Base-by-base conservation (phyloP, 306 rosid species). In the Trifolium fragiferum region DNA sequence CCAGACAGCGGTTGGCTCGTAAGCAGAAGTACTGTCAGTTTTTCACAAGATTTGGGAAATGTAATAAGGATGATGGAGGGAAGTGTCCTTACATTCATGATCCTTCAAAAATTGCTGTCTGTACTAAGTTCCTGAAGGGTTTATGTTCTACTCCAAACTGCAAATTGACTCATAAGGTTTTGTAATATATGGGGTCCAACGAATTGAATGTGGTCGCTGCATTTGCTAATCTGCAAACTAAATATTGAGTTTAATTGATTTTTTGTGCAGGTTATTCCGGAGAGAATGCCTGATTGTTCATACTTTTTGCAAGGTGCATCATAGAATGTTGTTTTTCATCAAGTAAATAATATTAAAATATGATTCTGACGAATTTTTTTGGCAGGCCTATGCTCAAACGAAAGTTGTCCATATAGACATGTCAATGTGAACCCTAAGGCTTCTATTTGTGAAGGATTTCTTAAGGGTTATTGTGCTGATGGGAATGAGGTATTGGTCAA, bases 201-300 rank as follows among this genome's bases (percentile, higher is more conserved):
- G 32, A 79, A 61, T 80, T 86, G 75, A 67, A 77, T 61, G 73
- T 77, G 75, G 75, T 81, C 68, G 54, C 78, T 23, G 40, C 40
- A 21, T 77, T 78, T 76, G 46, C 73, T 21, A 16, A 73, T 64
- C 37, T 75, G 70, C 58, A 60, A 30, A 60, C 30, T 74, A n/a
- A 20, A 55, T 68, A 70, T 63, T 77, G 35, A 77, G 41, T 44
- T 67, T 69, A 35, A 73, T 75, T 82, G 53, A 62, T 74, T 83
- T 76, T 47, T 51, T 73, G 47, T 76, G 82, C 93, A 94, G 98
- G 93, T 92, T 80, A 89, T 94, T 78, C 99, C 97, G 1, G 97
- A 94, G 85, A 90, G 97, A 82, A 94, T 94, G 98, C 97, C 90
- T 2, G 98, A 90, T 81, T 94, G 97, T 78, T 94, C 97, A 63